phyloP scores from a whole-genome alignment of 257 asterid species.

The Solanum infundibuliforme region DNA sequence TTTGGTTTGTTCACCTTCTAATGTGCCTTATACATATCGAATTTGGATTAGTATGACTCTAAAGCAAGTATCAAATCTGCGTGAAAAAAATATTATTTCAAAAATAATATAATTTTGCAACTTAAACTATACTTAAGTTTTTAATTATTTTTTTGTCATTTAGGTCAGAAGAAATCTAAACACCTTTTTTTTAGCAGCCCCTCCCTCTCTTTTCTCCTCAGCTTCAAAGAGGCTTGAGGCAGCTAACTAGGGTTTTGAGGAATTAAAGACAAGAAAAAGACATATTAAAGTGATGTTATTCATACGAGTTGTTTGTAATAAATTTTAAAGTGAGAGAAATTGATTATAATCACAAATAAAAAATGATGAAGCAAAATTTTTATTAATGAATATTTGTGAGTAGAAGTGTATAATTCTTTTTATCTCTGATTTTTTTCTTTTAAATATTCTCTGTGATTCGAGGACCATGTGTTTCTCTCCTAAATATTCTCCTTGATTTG shows the following conservation, averaged over 20 bases:
- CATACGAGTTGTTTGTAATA: background rate
- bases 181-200: background rate
- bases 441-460: background rate
- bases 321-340: background rate
- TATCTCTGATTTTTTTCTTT: background rate
- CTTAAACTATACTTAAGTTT: background rate
- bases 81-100: background rate
- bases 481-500: background rate
- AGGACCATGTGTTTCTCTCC: accelerated
- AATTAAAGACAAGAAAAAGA: background rate
- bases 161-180: background rate
- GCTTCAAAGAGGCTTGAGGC: background rate
- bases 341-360: background rate
- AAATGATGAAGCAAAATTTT: background rate
- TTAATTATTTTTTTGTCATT: background rate
- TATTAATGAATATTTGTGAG: background rate
- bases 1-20: background rate
- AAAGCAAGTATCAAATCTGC: background rate
- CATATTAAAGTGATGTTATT: background rate
- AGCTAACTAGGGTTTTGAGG: background rate
- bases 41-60: background rate
- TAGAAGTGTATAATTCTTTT: background rate
- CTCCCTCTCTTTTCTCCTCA: background rate
- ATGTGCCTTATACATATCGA: background rate
- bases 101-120: background rate